Base-by-base conservation (phyloP, 257 asterid species). In the Avicennia marina region DNA sequence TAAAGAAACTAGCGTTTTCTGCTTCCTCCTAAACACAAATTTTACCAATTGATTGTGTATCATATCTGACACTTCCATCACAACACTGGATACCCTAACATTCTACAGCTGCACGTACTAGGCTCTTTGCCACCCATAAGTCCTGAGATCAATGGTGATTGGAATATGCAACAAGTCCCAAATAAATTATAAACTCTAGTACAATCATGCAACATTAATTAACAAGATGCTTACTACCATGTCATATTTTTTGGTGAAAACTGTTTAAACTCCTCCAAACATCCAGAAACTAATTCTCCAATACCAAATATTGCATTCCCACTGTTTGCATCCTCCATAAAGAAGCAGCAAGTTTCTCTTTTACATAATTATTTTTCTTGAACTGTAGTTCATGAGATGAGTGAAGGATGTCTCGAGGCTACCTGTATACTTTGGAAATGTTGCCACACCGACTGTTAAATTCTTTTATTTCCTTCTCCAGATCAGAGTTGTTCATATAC, bases 371-470 rank as follows among this genome's bases (percentile, higher is more conserved):
- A n/a, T n/a, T n/a, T n/a, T n/a, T n/a, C n/a, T n/a, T n/a, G n/a
- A n/a, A n/a, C n/a, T n/a, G n/a, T n/a, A n/a, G n/a, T n/a, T n/a
- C n/a, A n/a, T n/a, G n/a, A n/a, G n/a, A n/a, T n/a, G n/a, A n/a
- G n/a, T n/a, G n/a, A n/a, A n/a, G n/a, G n/a, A n/a, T n/a, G n/a
- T n/a, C n/a, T n/a, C n/a, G n/a, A n/a, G n/a, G n/a, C n/a, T 79
- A 88, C 98, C 98, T 91, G 89, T 91, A 91, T 11, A 91, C 56
- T 72, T 89, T 81, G 51, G 98, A 85, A 66, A 91, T 83, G 64
- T 76, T 81, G 59, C 73, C 63, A 65, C 98, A 91, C 62, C 93
- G 76, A 39, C 42, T 26, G 33, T 80, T 78, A 60, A 88, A 56
- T 16, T 81, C 87, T 78, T 62, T 82, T 60, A 91, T 76, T 25